phyloP scores from a whole-genome alignment of 257 asterid species.

The Nicotiana undulata region DNA sequence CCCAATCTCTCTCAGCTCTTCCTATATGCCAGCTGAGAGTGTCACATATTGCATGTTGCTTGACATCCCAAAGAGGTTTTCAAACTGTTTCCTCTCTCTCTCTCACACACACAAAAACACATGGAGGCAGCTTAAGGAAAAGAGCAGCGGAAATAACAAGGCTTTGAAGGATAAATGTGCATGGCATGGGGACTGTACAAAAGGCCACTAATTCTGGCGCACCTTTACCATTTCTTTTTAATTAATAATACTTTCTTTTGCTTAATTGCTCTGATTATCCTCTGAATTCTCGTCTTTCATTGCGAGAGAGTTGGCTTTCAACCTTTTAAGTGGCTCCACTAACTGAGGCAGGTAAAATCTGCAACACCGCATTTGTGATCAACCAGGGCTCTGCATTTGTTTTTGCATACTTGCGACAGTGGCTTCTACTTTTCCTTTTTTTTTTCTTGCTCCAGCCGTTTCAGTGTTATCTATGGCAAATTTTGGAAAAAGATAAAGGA shows the following conservation, averaged over 20 bases:
- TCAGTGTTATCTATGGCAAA: background rate
- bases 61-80: slow-evolving; percentile 22
- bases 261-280: background rate
- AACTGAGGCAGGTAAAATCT: background rate
- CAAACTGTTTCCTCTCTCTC: slow-evolving; percentile 12
- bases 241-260: background rate
- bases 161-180: background rate
- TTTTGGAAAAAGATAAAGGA: too few species aligned
- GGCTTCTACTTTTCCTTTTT: background rate
- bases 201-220: background rate
- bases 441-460: background rate
- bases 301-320: background rate
- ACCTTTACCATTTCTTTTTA: background rate
- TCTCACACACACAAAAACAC: background rate
- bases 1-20: background rate
- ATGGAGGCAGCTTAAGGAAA: background rate
- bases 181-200: background rate
- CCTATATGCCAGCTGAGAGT: slow-evolving; percentile 7
- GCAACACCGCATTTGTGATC: background rate
- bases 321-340: background rate
- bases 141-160: background rate
- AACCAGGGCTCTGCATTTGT: background rate
- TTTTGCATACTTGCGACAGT: background rate
- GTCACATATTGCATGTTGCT: slow-evolving; percentile 3
- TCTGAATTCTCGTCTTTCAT: background rate